phyloP scores from a whole-genome alignment of 1,284 basidiomycete species.

The Vanrija sp. region DNA sequence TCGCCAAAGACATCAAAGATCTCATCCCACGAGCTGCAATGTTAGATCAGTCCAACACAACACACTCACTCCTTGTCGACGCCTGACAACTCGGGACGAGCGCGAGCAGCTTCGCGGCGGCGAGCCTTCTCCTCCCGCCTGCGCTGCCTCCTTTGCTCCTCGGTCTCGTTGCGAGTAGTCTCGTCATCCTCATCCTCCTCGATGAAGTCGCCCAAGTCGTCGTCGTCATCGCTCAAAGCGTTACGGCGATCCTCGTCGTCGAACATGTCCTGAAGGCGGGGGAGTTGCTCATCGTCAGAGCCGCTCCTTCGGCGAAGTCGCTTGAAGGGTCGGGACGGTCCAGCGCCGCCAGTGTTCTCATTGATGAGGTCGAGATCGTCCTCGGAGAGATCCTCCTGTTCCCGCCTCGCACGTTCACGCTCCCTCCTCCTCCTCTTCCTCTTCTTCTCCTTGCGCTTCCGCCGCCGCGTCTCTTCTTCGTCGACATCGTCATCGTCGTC shows the following conservation, averaged over 20 bases:
- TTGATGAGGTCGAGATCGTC: slow-evolving; percentile 92
- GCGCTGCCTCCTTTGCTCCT: slow-evolving; percentile 67
- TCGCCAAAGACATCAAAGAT: slow-evolving; percentile 96
- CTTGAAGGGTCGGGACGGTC: slow-evolving; percentile 48
- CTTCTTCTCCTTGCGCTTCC: slow-evolving; percentile 31
- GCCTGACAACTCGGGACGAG: slow-evolving; percentile 72
- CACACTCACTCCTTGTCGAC: slow-evolving; percentile 75
- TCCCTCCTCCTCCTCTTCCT: slow-evolving; percentile 39
- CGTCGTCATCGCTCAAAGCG: slow-evolving; percentile 50
- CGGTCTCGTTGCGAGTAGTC: slow-evolving; percentile 62
- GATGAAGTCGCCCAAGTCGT: slow-evolving; percentile 77
- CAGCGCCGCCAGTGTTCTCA: slow-evolving; percentile 76
- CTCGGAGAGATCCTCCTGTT: slow-evolving; percentile 69
- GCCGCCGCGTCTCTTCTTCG: slow-evolving; percentile 25
- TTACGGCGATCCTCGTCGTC: slow-evolving; percentile 40
- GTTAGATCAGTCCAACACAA: slow-evolving; percentile 24
- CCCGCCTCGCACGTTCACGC: slow-evolving; percentile 34
- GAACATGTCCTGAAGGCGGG: slow-evolving; percentile 44
- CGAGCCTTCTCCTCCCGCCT: slow-evolving; percentile 65
- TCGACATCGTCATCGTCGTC: slow-evolving; percentile 41
- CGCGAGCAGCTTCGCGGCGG: slow-evolving; percentile 61
- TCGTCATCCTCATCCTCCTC: slow-evolving; percentile 69
- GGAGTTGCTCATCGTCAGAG: slow-evolving; percentile 47
- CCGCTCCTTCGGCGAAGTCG: slow-evolving; percentile 41
- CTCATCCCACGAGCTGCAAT: slow-evolving; percentile 85